Evolutionary conservation across 129 eudicot species (phyloP), one percentile per base, ranked within the genome.

Genomic region (Solidago caesia): DNA sequence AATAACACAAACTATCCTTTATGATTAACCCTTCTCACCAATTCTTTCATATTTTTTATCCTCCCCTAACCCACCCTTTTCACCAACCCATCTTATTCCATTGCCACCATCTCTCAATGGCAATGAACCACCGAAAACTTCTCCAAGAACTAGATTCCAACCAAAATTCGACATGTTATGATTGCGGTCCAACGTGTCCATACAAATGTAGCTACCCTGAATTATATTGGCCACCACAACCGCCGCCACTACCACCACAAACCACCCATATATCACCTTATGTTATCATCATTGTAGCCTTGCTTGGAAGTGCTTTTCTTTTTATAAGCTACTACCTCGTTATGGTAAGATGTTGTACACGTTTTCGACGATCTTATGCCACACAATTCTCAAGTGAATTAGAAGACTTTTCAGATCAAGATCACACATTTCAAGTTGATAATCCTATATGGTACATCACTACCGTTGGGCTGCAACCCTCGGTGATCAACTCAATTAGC

Each of bases 371-470:
- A 1, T 46, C 71, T n/a, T 64, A 27, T 0, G 13, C 47, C 9
- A 16, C 73, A 21, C 78, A 16, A 65, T 26, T 79, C 12, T 21
- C 57, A 59, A 69, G 51, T 7, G 61, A 75, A 58, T 57, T 10
- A 1, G 80, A 72, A 12, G 84, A 79, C 8, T 56, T 80, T 48
- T 48, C 76, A 0, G 82, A 86, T 13, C 82, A 87, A 8, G 83
- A 82, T 29, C 82, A 27, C 15, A 75, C 74, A 2, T 70, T 84
- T 5, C 42, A 59, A 16, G 68, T 80, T 47, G 91, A 86, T 77
- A 82, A 89, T 71, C 96, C 91, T 44, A 86, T 86, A 10, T 89
- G 96, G 96, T 74, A 82, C 63, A 89, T 89, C 79, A 67, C 80
- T 48, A 89, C 91, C 26, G 44, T 82, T 45, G 96, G 96, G 29